These are phyloP conservation scores for Fusarium hainanense DNA, from an alignment of 2,329 filamentous ascomycete genomes.

Conservation along the genomic window DNA sequence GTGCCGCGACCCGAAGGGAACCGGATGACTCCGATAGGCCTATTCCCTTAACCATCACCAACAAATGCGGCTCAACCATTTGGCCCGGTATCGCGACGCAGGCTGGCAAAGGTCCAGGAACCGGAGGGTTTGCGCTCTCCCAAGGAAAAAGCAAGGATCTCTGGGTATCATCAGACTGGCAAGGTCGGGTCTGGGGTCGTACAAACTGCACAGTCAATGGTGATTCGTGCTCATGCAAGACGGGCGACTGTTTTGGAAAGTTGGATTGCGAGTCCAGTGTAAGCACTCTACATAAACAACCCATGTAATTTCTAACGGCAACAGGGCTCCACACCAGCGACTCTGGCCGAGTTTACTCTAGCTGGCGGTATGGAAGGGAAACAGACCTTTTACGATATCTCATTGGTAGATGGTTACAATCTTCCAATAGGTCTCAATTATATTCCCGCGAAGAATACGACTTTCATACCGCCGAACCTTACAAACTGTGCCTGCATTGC, in stretches of 20 bases:
- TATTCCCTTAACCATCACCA: slow-evolving; percentile 75
- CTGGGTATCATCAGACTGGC: slow-evolving; percentile 78
- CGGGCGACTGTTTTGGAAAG: slow-evolving; percentile 80
- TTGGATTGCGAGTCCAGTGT: slow-evolving; percentile 77
- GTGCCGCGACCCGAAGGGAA: slow-evolving; percentile 34
- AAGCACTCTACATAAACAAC: slow-evolving; percentile 49
- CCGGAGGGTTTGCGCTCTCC: slow-evolving; percentile 74
- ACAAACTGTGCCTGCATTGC: slow-evolving; percentile 83
- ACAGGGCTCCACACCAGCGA: slow-evolving; percentile 78
- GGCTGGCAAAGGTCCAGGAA: slow-evolving; percentile 73
- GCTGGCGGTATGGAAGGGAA: slow-evolving; percentile 68
- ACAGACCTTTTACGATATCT: slow-evolving; percentile 87
- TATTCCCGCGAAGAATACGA: slow-evolving; percentile 69
- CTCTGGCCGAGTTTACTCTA: slow-evolving; percentile 84
- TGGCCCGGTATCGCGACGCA: slow-evolving; percentile 83
- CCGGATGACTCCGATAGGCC: slow-evolving; percentile 44
- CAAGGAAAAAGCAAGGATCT: slow-evolving; percentile 69
- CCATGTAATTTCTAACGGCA: slow-evolving; percentile 4
- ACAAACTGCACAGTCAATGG: slow-evolving; percentile 84
- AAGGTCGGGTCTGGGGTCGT: slow-evolving; percentile 83
- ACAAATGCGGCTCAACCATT: slow-evolving; percentile 76
- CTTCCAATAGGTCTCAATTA: slow-evolving; percentile 74
- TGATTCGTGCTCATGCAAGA: slow-evolving; percentile 74
- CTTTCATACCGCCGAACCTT: slow-evolving; percentile 78
- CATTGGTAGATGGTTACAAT: slow-evolving; percentile 87